Conservation (phyloP, 2,329 filamentous ascomycete genomes). For the Diaporthe destruens region DNA sequence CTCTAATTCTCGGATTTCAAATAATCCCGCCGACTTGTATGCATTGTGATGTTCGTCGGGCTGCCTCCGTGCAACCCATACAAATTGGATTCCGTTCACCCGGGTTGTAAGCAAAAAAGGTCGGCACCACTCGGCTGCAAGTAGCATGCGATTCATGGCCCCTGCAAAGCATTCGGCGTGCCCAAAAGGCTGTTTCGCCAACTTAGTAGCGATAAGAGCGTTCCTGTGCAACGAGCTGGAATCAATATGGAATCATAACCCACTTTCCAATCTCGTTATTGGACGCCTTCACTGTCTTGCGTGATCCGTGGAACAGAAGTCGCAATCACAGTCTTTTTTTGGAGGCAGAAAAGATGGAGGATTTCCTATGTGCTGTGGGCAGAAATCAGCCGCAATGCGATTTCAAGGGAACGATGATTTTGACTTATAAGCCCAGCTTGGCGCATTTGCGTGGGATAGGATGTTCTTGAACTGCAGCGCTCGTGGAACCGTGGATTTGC, state of each 20-base stretch:
- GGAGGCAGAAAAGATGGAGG: not conserved
- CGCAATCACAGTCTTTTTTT: conserved; percentile 2
- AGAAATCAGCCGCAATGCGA: not conserved
- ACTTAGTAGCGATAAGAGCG: not conserved
- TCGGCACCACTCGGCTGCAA: conserved; percentile 26
- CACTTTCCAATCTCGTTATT: conserved; percentile 1
- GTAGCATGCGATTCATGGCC: conserved; percentile 20
- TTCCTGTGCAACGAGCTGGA: conserved; percentile 3
- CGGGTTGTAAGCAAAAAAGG: conserved; percentile 3
- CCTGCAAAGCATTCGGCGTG: conserved; percentile 13
- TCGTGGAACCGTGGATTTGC: not conserved
- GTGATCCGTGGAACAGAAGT: conserved; percentile 29
- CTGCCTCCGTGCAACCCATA: not conserved
- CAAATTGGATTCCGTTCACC: conserved; percentile 16
- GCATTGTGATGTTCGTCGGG: not conserved
- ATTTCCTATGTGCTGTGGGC: not conserved
- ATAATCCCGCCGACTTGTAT: not conserved
- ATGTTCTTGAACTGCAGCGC: not conserved
- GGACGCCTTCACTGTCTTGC: conserved; percentile 13
- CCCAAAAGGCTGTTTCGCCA: not conserved
- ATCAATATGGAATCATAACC: conserved; percentile 29
- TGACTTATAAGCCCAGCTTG: not conserved
- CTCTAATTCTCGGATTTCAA: conserved; percentile 10
- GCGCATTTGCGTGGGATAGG: not conserved
- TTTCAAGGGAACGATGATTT: not conserved